phyloP scores from a whole-genome alignment of 139 green algal genomes.

The Volvox africanus region DNA sequence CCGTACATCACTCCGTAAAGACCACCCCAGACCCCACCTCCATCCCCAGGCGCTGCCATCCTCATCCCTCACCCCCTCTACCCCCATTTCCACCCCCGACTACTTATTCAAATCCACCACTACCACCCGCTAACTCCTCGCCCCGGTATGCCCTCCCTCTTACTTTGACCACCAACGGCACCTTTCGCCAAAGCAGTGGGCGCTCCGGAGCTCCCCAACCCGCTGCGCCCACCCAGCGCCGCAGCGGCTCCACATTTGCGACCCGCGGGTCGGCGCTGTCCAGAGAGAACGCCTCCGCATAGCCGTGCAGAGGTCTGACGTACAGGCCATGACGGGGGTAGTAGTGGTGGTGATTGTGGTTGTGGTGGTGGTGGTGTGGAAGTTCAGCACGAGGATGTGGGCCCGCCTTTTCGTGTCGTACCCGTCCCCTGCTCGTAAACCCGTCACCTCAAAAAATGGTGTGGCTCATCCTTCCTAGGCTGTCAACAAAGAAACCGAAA shows the following conservation, averaged over 20 bases:
- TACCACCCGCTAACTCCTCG: not conserved
- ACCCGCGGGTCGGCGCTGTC: conserved; percentile 17
- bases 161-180: conserved; percentile 61
- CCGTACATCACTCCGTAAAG: no score
- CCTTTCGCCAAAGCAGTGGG: conserved; percentile 53
- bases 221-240: conserved; percentile 27
- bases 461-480: no score
- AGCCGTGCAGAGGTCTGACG: conserved; percentile 39
- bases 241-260: conserved; percentile 56
- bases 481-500: no score
- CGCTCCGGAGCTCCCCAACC: conserved; percentile 20
- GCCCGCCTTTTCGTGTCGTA: not conserved
- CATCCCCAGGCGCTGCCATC: no score
- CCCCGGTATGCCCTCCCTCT: not conserved
- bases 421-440: no score
- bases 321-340: not conserved
- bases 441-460: no score
- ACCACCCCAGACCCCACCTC: no score
- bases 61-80: not conserved
- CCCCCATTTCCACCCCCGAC: not conserved
- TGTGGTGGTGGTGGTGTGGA: not conserved
- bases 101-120: not conserved
- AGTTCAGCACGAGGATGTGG: not conserved
- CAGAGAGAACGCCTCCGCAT: conserved; percentile 22
- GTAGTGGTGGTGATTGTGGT: not conserved